Evolutionary conservation across 2,329 filamentous ascomycete species (phyloP), one percentile per base, ranked within the genome.

Genomic region (Fusarium oxysporum): DNA sequence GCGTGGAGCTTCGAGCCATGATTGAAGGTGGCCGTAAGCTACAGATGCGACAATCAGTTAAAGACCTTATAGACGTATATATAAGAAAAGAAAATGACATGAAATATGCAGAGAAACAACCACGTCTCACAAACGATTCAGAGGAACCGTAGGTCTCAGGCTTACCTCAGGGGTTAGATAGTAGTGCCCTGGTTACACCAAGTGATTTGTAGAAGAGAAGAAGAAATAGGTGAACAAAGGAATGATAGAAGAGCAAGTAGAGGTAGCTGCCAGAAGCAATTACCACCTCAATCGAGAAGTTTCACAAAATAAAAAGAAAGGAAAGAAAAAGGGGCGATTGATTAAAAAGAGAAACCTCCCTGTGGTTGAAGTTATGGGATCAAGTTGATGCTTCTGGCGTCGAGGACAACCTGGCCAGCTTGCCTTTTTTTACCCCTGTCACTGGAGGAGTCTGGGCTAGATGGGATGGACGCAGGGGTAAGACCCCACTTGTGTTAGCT

Each of bases 1-100:
- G 85, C 80, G 86, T 84, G 73, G 85, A 79, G 78, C 83, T 83
- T 76, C 83, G 80, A 76, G 83, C 84, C 86, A 88, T 88, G 80
- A 70, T 81, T 79, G 68, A 73, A 62, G 37, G 64, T 64, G 65
- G 50, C 57, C 51, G 60, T 48, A 32, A 41, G 60, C 59, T 74
- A 55, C 66, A 51, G 68, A 65, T 63, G 50, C 23, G 65, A 50
- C 32, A 57, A 70, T 79, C 57, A 78, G 77, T 61, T 16, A 35
- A 48, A 16, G 50, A 23, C 25, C 43, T 59, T 56, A 28, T 40
- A 14, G n/a, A 53, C 19, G 30, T 48, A 30, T 30, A 53, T 19
- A 38, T 23, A 48, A 33, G 47, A 35, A 37, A 37, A 38, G 23
- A 48, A 45, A 43, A 44, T 21, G 30, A 21, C 30, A 59, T 51